These are phyloP conservation scores for Vigna mungo DNA, from an alignment of 306 rosid genomes.

Conservation along the genomic window DNA sequence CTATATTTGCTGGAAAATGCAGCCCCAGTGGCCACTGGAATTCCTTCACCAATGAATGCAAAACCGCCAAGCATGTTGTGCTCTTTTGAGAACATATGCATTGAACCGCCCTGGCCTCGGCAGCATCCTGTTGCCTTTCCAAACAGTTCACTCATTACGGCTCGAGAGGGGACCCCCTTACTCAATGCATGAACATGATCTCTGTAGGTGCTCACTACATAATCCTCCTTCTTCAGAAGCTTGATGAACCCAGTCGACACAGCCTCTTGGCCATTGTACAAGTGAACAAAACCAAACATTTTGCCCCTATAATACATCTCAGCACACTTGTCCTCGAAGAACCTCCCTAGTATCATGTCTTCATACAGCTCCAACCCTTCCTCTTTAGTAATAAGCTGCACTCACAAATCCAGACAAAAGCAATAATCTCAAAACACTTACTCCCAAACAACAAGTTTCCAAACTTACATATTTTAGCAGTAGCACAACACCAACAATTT, in stretches of 20 bases:
- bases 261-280: conserved; percentile 99
- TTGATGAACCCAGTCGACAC: conserved; percentile 98
- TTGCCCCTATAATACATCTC: conserved; percentile 98
- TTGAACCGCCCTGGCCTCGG: conserved; percentile 99
- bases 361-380: conserved; percentile 92
- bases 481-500: conserved; percentile 5
- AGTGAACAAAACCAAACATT: conserved; percentile 98
- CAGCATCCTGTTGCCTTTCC: conserved; percentile 97
- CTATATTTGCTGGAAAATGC: conserved; percentile 85
- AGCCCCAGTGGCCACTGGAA: conserved; percentile 96
- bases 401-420: conserved; percentile 39
- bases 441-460: conserved; percentile 9
- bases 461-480: background rate
- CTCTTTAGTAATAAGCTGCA: conserved; percentile 85
- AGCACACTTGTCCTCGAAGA: conserved; percentile 97
- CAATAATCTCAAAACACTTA: conserved; percentile 34
- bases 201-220: conserved; percentile 89
- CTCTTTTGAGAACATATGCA: conserved; percentile 99
- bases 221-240: conserved; percentile 78
- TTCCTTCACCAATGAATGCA: conserved; percentile 98
- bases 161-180: conserved; percentile 93
- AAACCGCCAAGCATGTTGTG: conserved; percentile 91
- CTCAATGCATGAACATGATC: conserved; percentile 98
- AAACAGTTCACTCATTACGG: conserved; percentile 98
- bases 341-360: conserved; percentile 93